Conservation (phyloP, 2,329 filamentous ascomycete species). For the Trichoderma sp. region DNA sequence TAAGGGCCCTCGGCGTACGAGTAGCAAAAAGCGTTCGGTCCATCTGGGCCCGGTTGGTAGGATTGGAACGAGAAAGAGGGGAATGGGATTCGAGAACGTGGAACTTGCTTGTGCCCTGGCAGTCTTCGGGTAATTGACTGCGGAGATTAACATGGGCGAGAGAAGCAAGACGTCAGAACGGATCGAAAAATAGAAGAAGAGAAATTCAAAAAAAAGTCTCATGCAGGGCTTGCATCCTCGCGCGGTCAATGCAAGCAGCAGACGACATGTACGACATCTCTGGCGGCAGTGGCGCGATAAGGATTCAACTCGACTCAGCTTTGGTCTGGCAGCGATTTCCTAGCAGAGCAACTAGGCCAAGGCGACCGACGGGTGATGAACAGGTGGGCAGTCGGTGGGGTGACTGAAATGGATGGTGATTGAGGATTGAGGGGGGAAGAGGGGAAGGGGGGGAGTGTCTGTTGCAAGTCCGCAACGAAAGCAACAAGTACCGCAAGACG, state of each 20-base stretch:
- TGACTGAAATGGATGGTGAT: neutral
- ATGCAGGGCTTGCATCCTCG: neutral
- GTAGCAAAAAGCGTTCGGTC: neutral
- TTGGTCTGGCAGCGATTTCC: neutral
- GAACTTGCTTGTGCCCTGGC: neutral
- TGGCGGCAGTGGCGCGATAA: conserved; percentile 13
- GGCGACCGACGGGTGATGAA: conserved; percentile 1
- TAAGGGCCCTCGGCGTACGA: conserved; percentile 7
- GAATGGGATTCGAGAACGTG: neutral
- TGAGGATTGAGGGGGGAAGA: neutral
- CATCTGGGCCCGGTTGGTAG: conserved; percentile 7
- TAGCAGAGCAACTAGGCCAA: neutral
- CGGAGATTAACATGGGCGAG: neutral
- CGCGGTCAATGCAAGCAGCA: conserved; percentile 9
- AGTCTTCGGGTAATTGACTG: neutral
- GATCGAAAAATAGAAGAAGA: no score
- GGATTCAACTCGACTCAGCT: neutral
- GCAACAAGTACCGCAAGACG: neutral
- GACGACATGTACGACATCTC: conserved; percentile 16
- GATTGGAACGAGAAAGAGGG: neutral
- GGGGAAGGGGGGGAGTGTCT: neutral
- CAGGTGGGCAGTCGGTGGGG: conserved; percentile 2
- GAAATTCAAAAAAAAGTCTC: neutral
- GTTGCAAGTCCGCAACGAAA: conserved; percentile 1
- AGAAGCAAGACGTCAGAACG: neutral